phyloP scores from a whole-genome alignment of 805 yeast genomes.

The Kluyveromyces nonfermentans region DNA sequence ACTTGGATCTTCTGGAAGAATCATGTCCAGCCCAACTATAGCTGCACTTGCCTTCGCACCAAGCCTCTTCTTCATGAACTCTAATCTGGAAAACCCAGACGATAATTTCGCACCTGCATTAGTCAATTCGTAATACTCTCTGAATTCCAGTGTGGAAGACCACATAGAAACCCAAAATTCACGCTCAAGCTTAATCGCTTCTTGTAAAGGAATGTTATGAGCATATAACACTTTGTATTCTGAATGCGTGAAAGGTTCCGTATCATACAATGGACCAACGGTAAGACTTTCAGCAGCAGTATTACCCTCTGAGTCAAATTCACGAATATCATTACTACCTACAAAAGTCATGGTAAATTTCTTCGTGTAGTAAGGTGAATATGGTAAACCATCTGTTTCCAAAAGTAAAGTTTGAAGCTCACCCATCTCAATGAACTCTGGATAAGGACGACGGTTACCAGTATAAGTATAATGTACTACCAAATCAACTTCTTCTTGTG shows the following conservation, averaged over 20 bases:
- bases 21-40: slow-evolving; percentile 50
- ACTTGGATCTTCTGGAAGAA: slow-evolving; percentile 40
- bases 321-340: slow-evolving; percentile 20
- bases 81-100: slow-evolving; percentile 70
- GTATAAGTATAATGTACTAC: slow-evolving; percentile 41
- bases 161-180: slow-evolving; percentile 86
- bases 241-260: slow-evolving; percentile 38
- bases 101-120: slow-evolving; percentile 66
- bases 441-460: slow-evolving; percentile 47
- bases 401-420: slow-evolving; percentile 54
- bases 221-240: slow-evolving; percentile 53
- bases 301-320: slow-evolving; percentile 23
- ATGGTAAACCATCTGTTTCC: slow-evolving; percentile 44
- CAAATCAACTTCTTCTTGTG: slow-evolving; percentile 45
- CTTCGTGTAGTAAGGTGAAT: slow-evolving; percentile 54
- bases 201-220: slow-evolving; percentile 56
- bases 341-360: slow-evolving; percentile 37
- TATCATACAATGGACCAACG: slow-evolving; percentile 45
- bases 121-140: slow-evolving; percentile 75
- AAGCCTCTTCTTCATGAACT: slow-evolving; percentile 52
- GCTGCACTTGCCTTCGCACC: slow-evolving; percentile 48
- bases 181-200: slow-evolving; percentile 52
- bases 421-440: slow-evolving; percentile 48
- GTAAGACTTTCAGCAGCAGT: slow-evolving; percentile 34
- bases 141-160: slow-evolving; percentile 62